phyloP scores from a whole-genome alignment of 306 rosid species.

The Gastrolobium villosum region DNA sequence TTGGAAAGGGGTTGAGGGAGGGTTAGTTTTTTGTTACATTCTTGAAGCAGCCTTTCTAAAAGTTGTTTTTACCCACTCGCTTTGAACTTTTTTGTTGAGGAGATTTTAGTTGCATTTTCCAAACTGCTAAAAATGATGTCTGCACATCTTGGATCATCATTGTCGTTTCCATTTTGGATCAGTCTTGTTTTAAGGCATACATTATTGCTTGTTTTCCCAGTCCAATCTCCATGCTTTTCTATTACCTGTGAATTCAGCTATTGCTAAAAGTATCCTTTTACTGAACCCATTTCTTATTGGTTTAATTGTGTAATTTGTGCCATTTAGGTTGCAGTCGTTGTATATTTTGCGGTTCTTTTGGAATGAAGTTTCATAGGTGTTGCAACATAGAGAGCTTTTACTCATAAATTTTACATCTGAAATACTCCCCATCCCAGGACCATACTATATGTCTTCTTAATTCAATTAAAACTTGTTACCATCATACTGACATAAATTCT shows the following conservation, averaged over 20 bases:
- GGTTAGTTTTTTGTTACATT: constrained; percentile 1
- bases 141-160: constrained; percentile 15
- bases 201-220: constrained; percentile 15
- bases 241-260: background rate
- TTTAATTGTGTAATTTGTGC: constrained; percentile 18
- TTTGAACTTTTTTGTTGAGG: background rate
- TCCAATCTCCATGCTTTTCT: constrained; percentile 1
- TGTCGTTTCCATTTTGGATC: constrained; percentile 24
- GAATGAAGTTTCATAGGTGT: constrained; percentile 2
- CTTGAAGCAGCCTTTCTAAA: constrained; percentile 13
- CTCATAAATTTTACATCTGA: constrained; percentile 4
- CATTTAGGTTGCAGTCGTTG: background rate
- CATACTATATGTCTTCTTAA: background rate
- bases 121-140: constrained; percentile 10
- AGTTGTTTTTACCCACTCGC: background rate
- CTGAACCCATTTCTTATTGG: constrained; percentile 14
- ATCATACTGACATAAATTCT: constrained; percentile 26
- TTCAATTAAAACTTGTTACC: background rate
- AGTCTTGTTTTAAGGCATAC: constrained; percentile 5
- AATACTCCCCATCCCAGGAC: background rate
- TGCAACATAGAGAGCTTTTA: constrained; percentile 19
- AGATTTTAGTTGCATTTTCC: background rate
- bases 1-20: background rate
- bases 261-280: background rate
- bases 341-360: constrained; percentile 5